phyloP scores from a whole-genome alignment of 2,329 filamentous ascomycete species.

The Colletotrichum spaethianum region DNA sequence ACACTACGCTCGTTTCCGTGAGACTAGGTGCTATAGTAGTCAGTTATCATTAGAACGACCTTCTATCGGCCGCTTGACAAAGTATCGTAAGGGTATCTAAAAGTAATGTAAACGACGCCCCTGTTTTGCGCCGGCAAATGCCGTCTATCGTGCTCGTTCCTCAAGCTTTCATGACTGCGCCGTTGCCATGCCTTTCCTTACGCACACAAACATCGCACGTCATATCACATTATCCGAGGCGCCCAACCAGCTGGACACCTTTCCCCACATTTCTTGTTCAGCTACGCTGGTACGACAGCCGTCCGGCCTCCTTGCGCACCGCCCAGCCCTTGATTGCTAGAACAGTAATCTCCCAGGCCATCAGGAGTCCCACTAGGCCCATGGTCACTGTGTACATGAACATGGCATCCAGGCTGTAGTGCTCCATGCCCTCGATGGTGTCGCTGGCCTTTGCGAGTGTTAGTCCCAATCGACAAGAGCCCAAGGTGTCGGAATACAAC shows the following conservation, averaged over 20 bases:
- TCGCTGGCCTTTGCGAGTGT: constrained; percentile 62
- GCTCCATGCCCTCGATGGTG: constrained; percentile 82
- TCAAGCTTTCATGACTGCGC: neutral
- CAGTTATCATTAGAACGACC: neutral
- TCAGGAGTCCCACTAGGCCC: constrained; percentile 85
- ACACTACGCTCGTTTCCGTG: neutral
- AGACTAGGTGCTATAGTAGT: neutral
- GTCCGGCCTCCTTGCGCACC: constrained; percentile 60
- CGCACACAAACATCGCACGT: neutral
- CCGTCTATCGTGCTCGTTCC: neutral
- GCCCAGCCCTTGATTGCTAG: constrained; percentile 94
- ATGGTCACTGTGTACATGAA: constrained; percentile 92
- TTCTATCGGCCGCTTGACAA: neutral
- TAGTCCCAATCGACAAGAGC: neutral
- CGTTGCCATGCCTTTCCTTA: neutral
- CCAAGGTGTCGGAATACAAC: constrained; percentile 51
- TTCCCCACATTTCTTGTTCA: neutral
- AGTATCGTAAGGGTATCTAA: constrained; percentile 28
- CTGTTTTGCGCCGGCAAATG: neutral
- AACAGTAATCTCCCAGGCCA: constrained; percentile 85
- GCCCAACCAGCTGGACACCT: no score
- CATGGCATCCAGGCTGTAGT: constrained; percentile 87
- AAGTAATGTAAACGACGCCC: neutral
- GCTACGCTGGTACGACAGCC: neutral
- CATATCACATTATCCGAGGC: neutral